Evolutionary conservation across 2,329 filamentous ascomycete species (phyloP), one percentile per base, ranked within the genome.

Genomic region (Cladosporium sp.): DNA sequence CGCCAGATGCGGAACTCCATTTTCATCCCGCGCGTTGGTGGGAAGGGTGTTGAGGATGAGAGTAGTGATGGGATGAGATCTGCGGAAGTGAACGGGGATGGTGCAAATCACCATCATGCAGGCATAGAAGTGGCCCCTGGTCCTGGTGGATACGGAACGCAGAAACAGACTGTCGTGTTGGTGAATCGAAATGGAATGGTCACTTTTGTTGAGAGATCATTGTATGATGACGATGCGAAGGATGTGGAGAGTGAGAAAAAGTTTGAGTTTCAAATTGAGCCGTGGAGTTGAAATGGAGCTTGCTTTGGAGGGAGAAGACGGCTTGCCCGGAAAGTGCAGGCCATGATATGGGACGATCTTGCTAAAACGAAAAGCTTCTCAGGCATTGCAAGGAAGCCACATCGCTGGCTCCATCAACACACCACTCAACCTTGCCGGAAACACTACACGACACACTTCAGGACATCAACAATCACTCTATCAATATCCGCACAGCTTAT

Each of bases 131-230:
- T 64, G n/a, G 22, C 30, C 4, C 30, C 55, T n/a, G 53, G 54
- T 8, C 39, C 58, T 5, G 79, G 78, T 0, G 66, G 76, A 7
- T 86, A 86, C 61, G 83, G 82, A 0, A 86, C 83, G 2, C 80
- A 83, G 61, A 82, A 82, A 64, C 82, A 85, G 62, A 82, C 79
- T 1, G 68, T 85, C 7, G 69, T 85, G 2, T 64, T 86, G 12
- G 80, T 83, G 17, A 70, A 76, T 58, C 67, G 68, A 24, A 60
- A 75, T n/a, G 80, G 80, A 2, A 72, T 73, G 47, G 74, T 83
- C 30, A 78, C 74, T n/a, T 85, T 80, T 58, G 72, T 84, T 29
- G 83, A 86, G 64, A 70, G 82, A 50, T 84, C 81, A 15, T 62
- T 85, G 17, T 83, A 75, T 59, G 79, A 83, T 58, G 67, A 72